These are phyloP conservation scores for Xylariaceae sp. DNA, from an alignment of 2,329 filamentous ascomycete genomes.

Conservation along the genomic window DNA sequence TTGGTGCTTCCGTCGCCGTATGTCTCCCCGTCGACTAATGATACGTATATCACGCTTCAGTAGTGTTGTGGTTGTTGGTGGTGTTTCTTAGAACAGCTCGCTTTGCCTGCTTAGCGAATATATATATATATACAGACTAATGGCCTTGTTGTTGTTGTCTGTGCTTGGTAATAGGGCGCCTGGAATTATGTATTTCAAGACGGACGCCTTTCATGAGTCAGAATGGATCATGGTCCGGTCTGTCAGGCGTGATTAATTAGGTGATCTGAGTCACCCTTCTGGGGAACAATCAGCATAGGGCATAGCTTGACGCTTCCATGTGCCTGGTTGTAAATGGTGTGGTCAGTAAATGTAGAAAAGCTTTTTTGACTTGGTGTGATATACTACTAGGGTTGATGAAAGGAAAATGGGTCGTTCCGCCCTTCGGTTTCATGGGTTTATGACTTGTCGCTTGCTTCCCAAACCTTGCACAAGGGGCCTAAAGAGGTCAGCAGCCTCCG, in stretches of 20 bases:
- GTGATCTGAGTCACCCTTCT: conserved; percentile 33
- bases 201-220: conserved; percentile 21
- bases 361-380: conserved; percentile 12
- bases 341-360: conserved; percentile 4
- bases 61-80: no score
- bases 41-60: no score
- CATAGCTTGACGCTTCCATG: conserved; percentile 6
- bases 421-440: conserved; percentile 24
- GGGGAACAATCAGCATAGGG: conserved; percentile 1
- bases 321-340: conserved; percentile 14
- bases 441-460: no score
- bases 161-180: no score
- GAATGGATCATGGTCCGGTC: conserved; percentile 4
- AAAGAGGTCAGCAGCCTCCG: no score
- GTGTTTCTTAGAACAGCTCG: no score
- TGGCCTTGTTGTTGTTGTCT: no score
- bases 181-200: conserved; percentile 4
- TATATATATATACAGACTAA: no score
- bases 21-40: no score
- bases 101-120: no score
- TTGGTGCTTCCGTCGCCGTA: no score
- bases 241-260: conserved; percentile 7
- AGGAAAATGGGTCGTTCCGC: conserved; percentile 30
- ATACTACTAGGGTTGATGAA: conserved; percentile 31
- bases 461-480: no score